phyloP scores from a whole-genome alignment of 495 filamentous ascomycete species.

The Tuber microsphaerosporum region DNA sequence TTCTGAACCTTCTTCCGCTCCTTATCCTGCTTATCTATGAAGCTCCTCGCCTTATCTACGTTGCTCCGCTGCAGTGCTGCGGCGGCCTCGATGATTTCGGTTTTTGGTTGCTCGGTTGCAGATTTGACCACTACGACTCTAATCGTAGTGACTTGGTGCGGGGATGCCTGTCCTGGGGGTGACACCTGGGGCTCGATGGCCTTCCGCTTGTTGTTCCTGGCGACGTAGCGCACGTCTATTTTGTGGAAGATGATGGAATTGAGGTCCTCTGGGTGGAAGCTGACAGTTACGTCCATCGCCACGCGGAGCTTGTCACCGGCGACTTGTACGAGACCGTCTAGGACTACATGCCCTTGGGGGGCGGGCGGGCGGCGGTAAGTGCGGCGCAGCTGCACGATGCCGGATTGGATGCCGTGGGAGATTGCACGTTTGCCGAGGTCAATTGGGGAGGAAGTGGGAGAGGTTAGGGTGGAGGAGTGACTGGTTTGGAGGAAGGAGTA shows the following conservation, averaged over 20 bases:
- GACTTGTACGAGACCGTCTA: constrained; percentile 38
- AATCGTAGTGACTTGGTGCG: neutral
- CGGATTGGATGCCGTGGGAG: constrained; percentile 3
- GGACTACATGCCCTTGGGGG: constrained; percentile 32
- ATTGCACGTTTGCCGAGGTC: neutral
- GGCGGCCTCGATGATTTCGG: constrained; percentile 7
- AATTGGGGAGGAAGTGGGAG: neutral
- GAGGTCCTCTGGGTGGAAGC: constrained; percentile 32
- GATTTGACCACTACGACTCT: constrained; percentile 9
- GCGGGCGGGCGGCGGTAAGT: constrained; percentile 26
- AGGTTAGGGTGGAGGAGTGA: neutral
- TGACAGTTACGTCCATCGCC: constrained; percentile 32
- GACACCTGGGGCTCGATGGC: neutral
- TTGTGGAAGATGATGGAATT: constrained; percentile 27
- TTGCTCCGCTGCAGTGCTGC: constrained; percentile 16
- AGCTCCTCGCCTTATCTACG: constrained; percentile 12
- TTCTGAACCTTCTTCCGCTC: constrained; percentile 10
- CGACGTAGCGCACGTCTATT: constrained; percentile 33
- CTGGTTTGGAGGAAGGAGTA: constrained; percentile 15
- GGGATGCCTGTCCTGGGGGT: neutral
- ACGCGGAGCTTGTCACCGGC: constrained; percentile 29
- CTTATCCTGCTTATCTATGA: constrained; percentile 15
- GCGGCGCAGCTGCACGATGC: constrained; percentile 5
- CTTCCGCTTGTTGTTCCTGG: constrained; percentile 3
- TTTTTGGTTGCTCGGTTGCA: constrained; percentile 4